These are phyloP conservation scores for Acacia melanoxylon DNA, from an alignment of 306 rosid species.

Conservation along the genomic window DNA sequence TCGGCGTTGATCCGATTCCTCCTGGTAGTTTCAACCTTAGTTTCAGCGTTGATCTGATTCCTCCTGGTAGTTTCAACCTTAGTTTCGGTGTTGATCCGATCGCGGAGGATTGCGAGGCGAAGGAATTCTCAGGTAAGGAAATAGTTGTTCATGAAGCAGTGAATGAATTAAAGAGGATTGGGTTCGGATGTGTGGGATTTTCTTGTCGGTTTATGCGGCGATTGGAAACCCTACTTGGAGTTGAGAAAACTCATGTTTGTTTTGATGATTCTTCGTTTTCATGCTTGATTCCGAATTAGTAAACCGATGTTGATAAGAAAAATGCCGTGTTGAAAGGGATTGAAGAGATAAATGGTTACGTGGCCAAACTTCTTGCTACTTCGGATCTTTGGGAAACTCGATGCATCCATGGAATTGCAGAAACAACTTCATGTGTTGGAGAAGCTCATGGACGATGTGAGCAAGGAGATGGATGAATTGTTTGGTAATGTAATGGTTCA, in stretches of 20 bases:
- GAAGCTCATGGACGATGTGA: constrained; percentile 48
- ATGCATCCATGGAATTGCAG: constrained; percentile 41
- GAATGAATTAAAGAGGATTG: constrained; percentile 52
- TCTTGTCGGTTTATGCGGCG: constrained; percentile 52
- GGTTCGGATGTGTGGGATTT: constrained; percentile 62
- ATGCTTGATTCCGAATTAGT: constrained; percentile 38
- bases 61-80: constrained; percentile 18
- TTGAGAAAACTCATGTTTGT: constrained; percentile 42
- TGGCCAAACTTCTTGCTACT: constrained; percentile 44
- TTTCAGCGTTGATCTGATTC: too few species aligned
- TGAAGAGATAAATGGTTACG: constrained; percentile 48
- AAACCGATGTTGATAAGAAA: constrained; percentile 30
- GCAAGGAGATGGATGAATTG: constrained; percentile 59
- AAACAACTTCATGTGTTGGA: constrained; percentile 46
- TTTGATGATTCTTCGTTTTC: constrained; percentile 38
- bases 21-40: too few species aligned
- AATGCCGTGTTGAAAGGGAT: constrained; percentile 44
- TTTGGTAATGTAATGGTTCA: constrained; percentile 55
- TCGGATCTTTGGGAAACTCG: constrained; percentile 34
- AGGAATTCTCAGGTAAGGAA: constrained; percentile 38
- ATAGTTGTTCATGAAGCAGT: constrained; percentile 47
- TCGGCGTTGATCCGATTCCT: too few species aligned
- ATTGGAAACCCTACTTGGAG: constrained; percentile 46
- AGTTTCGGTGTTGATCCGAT: constrained; percentile 21
- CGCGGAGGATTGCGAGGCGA: constrained; percentile 20